A percentile compares a stretch with the other conserved stretches of the same genome.
Evolutionary conservation across 108 stramenopile genomes (phyloP).

Genomic region (Cyclotella distinguenda): DNA sequence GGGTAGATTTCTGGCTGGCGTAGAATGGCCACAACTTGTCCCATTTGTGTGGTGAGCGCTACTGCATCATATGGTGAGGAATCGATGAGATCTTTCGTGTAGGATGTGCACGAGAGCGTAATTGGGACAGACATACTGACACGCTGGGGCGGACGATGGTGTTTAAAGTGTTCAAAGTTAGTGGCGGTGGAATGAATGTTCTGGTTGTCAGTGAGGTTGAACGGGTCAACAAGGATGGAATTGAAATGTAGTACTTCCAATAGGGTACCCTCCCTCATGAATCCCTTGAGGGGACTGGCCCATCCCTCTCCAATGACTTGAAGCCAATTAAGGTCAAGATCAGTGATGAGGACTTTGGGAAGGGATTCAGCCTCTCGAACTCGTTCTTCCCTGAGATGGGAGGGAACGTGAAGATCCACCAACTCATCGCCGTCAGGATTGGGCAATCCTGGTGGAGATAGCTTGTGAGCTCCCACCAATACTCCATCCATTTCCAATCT

Average conservation of each 20-base stretch:
- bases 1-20: constrained; percentile 93
- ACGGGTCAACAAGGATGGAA: constrained; percentile 93
- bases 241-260: constrained; percentile 97
- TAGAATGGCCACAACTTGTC: constrained; percentile 89
- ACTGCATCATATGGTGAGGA: constrained; percentile 68
- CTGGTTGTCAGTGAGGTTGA: constrained; percentile 89
- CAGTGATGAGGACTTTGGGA: constrained; percentile 93
- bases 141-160: constrained; percentile 69
- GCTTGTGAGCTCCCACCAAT: constrained; percentile 90
- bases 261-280: constrained; percentile 97
- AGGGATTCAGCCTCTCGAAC: constrained; percentile 80
- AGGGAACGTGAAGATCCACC: constrained; percentile 89
- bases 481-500: constrained; percentile 89
- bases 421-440: constrained; percentile 97
- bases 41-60: constrained; percentile 94
- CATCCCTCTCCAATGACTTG: constrained; percentile 97
- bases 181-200: constrained; percentile 72
- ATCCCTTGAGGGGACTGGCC: constrained; percentile 96
- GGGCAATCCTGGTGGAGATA: constrained; percentile 86
- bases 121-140: constrained; percentile 95
- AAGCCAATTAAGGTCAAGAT: constrained; percentile 97
- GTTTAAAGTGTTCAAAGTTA: constrained; percentile 78
- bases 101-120: constrained; percentile 87
- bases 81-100: constrained; percentile 88
- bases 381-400: constrained; percentile 48